Percentiles rank a stretch among this genome's conserved stretches.
These are phyloP conservation scores for Trichoderma pleuroti DNA, from an alignment of 2,329 filamentous ascomycete genomes.

Conservation along the genomic window DNA sequence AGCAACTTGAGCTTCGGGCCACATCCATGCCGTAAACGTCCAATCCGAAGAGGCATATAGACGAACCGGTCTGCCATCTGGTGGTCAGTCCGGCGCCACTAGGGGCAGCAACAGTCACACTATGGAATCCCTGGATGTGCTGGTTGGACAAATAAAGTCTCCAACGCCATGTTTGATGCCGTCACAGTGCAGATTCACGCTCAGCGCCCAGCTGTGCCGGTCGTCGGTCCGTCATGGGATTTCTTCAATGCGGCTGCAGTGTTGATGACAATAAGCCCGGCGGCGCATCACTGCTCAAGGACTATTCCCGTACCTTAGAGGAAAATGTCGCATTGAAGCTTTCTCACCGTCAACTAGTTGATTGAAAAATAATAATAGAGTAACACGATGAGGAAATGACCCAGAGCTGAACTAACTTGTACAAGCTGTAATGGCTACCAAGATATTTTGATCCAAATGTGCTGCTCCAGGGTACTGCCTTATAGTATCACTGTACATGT, in stretches of 20 bases:
- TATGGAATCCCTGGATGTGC: not conserved
- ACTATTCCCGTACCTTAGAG: not conserved
- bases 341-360: not conserved
- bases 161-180: not conserved
- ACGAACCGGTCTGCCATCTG: slow-evolving; percentile 10
- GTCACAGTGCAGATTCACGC: slow-evolving; percentile 3
- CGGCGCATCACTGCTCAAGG: not conserved
- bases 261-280: not conserved
- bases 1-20: not conserved
- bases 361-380: not conserved
- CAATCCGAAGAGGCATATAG: not conserved
- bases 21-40: not conserved
- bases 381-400: not conserved
- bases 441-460: too few species aligned
- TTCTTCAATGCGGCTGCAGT: not conserved
- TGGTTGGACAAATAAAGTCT: slow-evolving; percentile 2
- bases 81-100: not conserved
- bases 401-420: not conserved
- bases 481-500: not conserved
- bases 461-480: not conserved
- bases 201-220: not conserved
- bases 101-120: not conserved
- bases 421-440: not conserved
- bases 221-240: not conserved
- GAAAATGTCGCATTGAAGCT: not conserved